phyloP scores from a whole-genome alignment of 2,329 filamentous ascomycete species.

The Nectriaceae sp. region DNA sequence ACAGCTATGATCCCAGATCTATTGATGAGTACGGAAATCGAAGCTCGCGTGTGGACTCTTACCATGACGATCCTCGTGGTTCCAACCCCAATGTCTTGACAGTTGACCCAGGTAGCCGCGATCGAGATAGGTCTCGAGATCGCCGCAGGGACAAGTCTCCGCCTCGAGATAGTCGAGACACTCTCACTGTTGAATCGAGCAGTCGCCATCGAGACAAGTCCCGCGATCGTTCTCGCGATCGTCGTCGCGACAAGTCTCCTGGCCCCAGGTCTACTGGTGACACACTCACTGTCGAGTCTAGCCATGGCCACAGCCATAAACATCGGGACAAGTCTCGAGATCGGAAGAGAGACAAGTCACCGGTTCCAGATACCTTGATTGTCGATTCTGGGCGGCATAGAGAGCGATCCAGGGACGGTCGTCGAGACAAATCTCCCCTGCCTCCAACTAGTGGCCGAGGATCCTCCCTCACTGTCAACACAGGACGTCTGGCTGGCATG shows the following conservation, averaged over 20 bases:
- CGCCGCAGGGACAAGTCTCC: constrained; percentile 32
- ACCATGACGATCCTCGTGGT: constrained; percentile 38
- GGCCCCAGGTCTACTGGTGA: constrained; percentile 5
- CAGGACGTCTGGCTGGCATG: constrained; percentile 40
- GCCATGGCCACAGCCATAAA: constrained; percentile 17
- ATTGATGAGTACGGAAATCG: constrained; percentile 21
- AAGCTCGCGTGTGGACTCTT: constrained; percentile 22
- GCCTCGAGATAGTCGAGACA: constrained; percentile 18
- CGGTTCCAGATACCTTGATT: constrained; percentile 20
- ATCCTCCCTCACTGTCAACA: constrained; percentile 55
- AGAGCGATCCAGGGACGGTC: constrained; percentile 24
- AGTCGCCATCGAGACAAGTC: constrained; percentile 26
- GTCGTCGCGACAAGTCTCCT: constrained; percentile 18
- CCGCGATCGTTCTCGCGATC: constrained; percentile 2
- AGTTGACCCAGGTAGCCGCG: constrained; percentile 41
- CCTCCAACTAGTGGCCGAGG: constrained; percentile 49
- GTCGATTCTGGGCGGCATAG: constrained; percentile 16
- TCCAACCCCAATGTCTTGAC: constrained; percentile 43
- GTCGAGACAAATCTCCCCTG: constrained; percentile 47
- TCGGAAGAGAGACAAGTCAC: constrained; percentile 42
- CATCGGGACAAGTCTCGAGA: constrained; percentile 21
- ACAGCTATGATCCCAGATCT: constrained; percentile 12
- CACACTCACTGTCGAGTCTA: not conserved
- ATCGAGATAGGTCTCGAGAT: constrained; percentile 37
- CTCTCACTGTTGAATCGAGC: constrained; percentile 21